Conservation (phyloP, 768 basidiomycete species). For the Hemileccinum rubropunctum region DNA sequence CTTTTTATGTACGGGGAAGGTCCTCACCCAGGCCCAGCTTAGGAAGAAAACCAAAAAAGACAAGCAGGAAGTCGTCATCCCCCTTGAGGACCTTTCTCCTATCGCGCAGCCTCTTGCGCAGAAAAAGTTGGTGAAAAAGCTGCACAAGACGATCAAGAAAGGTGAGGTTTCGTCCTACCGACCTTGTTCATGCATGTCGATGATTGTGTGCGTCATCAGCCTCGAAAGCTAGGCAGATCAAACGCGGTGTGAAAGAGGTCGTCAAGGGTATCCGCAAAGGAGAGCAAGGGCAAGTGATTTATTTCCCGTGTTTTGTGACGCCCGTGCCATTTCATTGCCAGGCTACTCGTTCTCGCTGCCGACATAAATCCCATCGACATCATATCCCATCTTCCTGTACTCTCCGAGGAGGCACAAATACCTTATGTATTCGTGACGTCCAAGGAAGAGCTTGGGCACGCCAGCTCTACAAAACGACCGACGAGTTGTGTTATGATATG, state of each 20-base stretch:
- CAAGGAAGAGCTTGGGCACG: conserved; percentile 94
- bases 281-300: conserved; percentile 78
- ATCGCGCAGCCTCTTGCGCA: conserved; percentile 91
- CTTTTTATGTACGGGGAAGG: conserved; percentile 29
- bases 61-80: conserved; percentile 59
- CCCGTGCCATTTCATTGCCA: conserved; percentile 28
- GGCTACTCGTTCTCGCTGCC: conserved; percentile 87
- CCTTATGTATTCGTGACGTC: conserved; percentile 89
- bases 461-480: conserved; percentile 95
- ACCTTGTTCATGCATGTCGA: not conserved
- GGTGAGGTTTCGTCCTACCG: conserved; percentile 40
- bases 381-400: conserved; percentile 91
- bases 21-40: conserved; percentile 24
- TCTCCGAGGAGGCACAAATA: conserved; percentile 91
- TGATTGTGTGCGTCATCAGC: conserved; percentile 44
- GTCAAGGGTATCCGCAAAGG: conserved; percentile 97
- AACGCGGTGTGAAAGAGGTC: conserved; percentile 97
- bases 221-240: conserved; percentile 91
- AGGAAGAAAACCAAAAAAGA: conserved; percentile 64
- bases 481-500: conserved; percentile 98
- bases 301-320: not conserved
- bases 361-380: conserved; percentile 99
- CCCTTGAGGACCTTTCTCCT: conserved; percentile 85
- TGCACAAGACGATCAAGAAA: conserved; percentile 93
- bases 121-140: conserved; percentile 90